Conservation (phyloP, 257 asterid genomes). For the Jacaranda mimosifolia region DNA sequence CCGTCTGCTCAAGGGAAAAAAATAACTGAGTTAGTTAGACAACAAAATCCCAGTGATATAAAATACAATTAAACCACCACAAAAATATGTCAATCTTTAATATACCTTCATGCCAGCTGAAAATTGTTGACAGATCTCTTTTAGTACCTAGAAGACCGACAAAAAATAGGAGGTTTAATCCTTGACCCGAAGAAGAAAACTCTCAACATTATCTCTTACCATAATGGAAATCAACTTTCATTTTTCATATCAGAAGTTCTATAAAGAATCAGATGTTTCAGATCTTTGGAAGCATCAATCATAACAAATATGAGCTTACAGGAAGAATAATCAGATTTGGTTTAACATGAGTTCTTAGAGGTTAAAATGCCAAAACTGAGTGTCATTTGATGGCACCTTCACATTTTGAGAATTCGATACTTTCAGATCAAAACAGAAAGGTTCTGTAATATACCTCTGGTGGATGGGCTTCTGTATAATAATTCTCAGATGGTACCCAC, state of each 20-base stretch:
- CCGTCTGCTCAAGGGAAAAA: conserved; percentile 52
- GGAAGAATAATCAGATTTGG: not conserved
- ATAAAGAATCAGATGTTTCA: not conserved
- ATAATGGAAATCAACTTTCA: not conserved
- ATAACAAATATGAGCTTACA: conserved; percentile 1
- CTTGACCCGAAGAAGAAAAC: not conserved
- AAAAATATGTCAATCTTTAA: not conserved
- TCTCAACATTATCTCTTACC: not conserved
- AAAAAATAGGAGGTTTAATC: not conserved
- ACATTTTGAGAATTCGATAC: conserved; percentile 7
- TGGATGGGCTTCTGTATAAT: conserved; percentile 52
- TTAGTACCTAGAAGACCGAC: conserved; percentile 56
- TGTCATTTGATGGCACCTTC: not conserved
- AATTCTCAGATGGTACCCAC: conserved; percentile 62
- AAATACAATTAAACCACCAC: not conserved
- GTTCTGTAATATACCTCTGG: conserved; percentile 58
- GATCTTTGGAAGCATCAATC: conserved; percentile 24
- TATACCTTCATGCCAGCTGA: conserved; percentile 80
- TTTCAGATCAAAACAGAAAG: not conserved
- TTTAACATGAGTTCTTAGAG: not conserved
- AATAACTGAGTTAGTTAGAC: not conserved
- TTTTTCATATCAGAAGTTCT: not conserved
- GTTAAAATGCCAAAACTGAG: conserved; percentile 10
- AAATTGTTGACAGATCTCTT: conserved; percentile 66
- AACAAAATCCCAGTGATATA: not conserved